Conservation (phyloP, 352 stramenopile genomes). For the Phytophthora pisi region DNA sequence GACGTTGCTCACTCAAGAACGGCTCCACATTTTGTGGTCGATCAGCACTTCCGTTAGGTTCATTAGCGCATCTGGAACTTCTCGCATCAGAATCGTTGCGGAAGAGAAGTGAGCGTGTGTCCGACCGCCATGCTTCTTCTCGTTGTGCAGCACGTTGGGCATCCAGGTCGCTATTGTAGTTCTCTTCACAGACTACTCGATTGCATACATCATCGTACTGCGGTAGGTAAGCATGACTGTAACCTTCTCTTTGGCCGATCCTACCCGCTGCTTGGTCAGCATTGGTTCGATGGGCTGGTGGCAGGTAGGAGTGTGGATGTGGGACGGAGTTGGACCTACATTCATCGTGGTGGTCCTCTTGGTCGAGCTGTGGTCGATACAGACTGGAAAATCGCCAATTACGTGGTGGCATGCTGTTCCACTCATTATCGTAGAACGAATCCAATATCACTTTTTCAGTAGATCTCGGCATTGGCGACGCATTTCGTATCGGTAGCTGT, state of each 20-base stretch:
- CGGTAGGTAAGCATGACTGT: not conserved
- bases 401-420: not conserved
- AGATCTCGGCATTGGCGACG: not conserved
- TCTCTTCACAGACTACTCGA: not conserved
- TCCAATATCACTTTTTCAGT: not conserved
- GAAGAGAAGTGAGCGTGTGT: not conserved
- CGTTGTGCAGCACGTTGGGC: not conserved
- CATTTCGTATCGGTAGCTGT: not conserved
- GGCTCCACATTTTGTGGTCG: not conserved
- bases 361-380: not conserved
- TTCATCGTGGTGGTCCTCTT: constrained; percentile 1
- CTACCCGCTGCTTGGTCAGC: not conserved
- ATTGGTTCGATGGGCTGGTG: constrained; percentile 1
- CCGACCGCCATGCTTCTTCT: not conserved
- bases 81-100: not conserved
- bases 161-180: not conserved
- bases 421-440: not conserved
- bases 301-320: not conserved
- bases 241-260: not conserved
- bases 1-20: not conserved
- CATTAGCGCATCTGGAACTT: not conserved
- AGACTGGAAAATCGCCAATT: not conserved
- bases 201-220: not conserved
- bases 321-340: not conserved
- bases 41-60: not conserved